Evolutionary conservation across 2,329 filamentous ascomycete genomes (phyloP), one percentile per base, ranked within the genome.

Genomic region (Bipolaris victoriae): DNA sequence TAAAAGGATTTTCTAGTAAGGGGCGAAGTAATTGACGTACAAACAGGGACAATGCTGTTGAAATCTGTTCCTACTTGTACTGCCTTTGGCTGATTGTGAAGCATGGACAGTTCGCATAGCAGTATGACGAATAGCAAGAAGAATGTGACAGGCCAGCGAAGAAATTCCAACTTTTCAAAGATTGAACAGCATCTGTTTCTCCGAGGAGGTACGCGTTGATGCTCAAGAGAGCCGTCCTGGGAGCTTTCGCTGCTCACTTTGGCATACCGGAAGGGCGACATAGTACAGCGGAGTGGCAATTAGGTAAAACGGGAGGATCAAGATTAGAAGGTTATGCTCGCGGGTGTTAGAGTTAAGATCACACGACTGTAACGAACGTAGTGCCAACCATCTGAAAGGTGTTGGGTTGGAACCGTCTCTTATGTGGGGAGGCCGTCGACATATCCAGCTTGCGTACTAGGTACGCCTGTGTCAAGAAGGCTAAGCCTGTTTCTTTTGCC

Each of bases 31-130:
- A 10, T 4, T 11, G 1, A 49, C 55, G 45, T 57, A 63, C 63
- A 66, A 3, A 35, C 13, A 1, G 65, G 65, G 6, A 68, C 50
- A 10, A 68, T 45, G 3, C 44, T 35, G 24, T 68, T 66, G 16
- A 65, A 49, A 5, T 66, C 62, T 7, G 39, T 51, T 26, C 65
- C 59, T 15, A 63, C 22, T 5, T 49, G 29, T 6, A 44, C 18
- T 10, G 29, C 22, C 5, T n/a, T 31, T 6, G 58, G 57, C 40
- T 62, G 62, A 20, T 31, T 46, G 22, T 61, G 54, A n/a, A 68
- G 35, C 6, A 66, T 62, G 3, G 58, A 61, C 1, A 66, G 3
- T 26, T 66, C 57, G 37, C 58, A 57, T 5, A 54, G 44, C 5
- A 68, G 49, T 16, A 61, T 63, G 11, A 36, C 41, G 29, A 52